Evolutionary conservation across 768 basidiomycete species (phyloP).

Genomic region (Boletus patriciae): DNA sequence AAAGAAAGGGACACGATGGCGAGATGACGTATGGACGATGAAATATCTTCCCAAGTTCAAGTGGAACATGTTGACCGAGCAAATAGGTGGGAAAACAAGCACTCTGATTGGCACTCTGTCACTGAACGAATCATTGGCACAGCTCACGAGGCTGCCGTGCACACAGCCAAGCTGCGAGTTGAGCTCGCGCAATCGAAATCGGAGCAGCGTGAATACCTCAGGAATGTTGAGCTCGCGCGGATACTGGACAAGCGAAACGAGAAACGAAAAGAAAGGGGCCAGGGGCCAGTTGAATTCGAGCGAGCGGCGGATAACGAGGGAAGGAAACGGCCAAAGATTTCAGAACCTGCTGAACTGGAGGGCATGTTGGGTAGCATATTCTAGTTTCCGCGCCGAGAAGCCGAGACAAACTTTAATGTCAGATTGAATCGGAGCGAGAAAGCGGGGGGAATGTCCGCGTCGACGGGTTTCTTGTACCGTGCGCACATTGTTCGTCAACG

Average conservation of each 20-base stretch:
- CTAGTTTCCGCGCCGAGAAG: slow-evolving; percentile 30
- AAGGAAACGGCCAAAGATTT: slow-evolving; percentile 11
- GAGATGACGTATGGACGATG: slow-evolving; percentile 99
- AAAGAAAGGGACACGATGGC: slow-evolving; percentile 86
- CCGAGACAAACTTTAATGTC: slow-evolving; percentile 10
- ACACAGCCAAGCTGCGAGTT: slow-evolving; percentile 84
- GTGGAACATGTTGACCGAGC: slow-evolving; percentile 98
- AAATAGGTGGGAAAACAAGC: slow-evolving; percentile 77
- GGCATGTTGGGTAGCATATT: slow-evolving; percentile 54
- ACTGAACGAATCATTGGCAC: slow-evolving; percentile 10
- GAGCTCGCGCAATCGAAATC: slow-evolving; percentile 84
- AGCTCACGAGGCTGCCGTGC: slow-evolving; percentile 94
- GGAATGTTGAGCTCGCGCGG: slow-evolving; percentile 90
- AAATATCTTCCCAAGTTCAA: slow-evolving; percentile 97
- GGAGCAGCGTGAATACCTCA: slow-evolving; percentile 91
- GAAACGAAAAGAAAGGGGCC: slow-evolving; percentile 59
- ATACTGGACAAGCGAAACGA: slow-evolving; percentile 80
- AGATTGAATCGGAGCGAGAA: slow-evolving; percentile 28
- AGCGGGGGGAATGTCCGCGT: slow-evolving; percentile 16
- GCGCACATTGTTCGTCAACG: slow-evolving; percentile 51
- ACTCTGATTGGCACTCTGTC: neutral
- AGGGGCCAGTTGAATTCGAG: slow-evolving; percentile 40
- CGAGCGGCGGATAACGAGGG: slow-evolving; percentile 13
- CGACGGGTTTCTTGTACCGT: slow-evolving; percentile 51
- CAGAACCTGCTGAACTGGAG: slow-evolving; percentile 32